A percentile compares a stretch with the other conserved stretches of the same genome.
phyloP scores from a whole-genome alignment of 2,329 filamentous ascomycete genomes.

The Myotisia sp. region DNA sequence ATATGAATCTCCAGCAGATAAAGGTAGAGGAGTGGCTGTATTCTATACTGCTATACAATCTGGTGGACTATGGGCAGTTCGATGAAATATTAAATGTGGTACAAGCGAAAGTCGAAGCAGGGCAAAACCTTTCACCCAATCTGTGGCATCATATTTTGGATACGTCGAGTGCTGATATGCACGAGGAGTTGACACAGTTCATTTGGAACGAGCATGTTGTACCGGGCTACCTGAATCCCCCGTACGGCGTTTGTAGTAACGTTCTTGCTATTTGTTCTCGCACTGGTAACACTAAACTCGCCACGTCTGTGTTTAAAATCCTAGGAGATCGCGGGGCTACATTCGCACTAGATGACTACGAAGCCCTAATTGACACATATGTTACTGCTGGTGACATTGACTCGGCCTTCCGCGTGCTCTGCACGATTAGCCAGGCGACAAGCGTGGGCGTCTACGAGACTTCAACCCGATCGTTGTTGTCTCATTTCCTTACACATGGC shows the following conservation, averaged over 20 bases:
- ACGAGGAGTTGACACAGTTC: conserved; percentile 51
- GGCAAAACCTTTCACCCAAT: conserved; percentile 36
- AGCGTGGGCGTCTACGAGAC: conserved; percentile 43
- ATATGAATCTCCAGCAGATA: conserved; percentile 45
- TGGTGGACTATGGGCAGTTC: conserved; percentile 58
- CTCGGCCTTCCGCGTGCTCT: conserved; percentile 54
- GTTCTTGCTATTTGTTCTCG: conserved; percentile 59
- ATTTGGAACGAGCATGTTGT: conserved; percentile 58
- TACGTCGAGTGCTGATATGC: conserved; percentile 48
- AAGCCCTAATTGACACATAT: conserved; percentile 61
- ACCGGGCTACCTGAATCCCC: conserved; percentile 43
- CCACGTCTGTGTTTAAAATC: conserved; percentile 54
- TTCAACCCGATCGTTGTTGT: conserved; percentile 51
- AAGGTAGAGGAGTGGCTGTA: conserved; percentile 57
- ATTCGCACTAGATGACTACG: conserved; percentile 57
- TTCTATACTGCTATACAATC: conserved; percentile 59
- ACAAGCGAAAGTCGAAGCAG: conserved; percentile 39
- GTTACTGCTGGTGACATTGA: conserved; percentile 44
- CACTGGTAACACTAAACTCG: conserved; percentile 52
- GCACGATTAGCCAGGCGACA: conserved; percentile 57
- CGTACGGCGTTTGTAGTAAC: conserved; percentile 51
- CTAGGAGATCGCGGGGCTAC: conserved; percentile 44
- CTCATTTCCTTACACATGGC: conserved; percentile 37
- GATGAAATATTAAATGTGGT: conserved; percentile 63
- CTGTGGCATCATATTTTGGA: conserved; percentile 65